phyloP scores from a whole-genome alignment of 306 rosid species.

The Prunus davidiana region DNA sequence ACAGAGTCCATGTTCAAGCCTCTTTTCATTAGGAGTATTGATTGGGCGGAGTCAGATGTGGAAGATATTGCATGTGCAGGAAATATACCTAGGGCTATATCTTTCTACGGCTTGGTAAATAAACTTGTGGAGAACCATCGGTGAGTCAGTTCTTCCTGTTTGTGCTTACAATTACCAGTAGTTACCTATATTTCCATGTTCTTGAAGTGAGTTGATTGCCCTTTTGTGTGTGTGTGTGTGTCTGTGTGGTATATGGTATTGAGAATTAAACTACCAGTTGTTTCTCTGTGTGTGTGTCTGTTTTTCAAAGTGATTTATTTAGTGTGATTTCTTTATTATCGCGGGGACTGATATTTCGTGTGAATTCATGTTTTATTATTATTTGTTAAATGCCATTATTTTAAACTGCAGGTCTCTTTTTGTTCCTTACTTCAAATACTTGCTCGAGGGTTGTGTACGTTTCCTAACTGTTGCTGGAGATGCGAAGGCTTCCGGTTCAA shows the following conservation, averaged over 20 bases:
- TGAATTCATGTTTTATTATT: not conserved
- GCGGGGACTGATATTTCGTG: not conserved
- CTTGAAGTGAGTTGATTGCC: not conserved
- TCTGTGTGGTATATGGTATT: not conserved
- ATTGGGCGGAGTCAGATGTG: conserved; percentile 77
- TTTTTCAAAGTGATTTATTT: conserved; percentile 1
- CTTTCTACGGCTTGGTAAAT: conserved; percentile 79
- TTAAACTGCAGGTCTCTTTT: conserved; percentile 68
- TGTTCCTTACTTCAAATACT: conserved; percentile 89
- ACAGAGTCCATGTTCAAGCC: conserved; percentile 92
- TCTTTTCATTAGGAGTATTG: conserved; percentile 75
- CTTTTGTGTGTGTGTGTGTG: not conserved
- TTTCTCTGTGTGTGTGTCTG: not conserved
- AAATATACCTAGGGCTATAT: conserved; percentile 66
- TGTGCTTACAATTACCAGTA: not conserved
- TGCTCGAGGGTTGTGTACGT: conserved; percentile 66
- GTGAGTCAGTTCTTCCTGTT: conserved; percentile 40
- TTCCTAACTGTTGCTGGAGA: conserved; percentile 58
- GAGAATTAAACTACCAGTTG: not conserved
- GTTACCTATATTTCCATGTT: not conserved
- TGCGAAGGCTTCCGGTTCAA: conserved; percentile 33
- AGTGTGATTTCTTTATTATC: not conserved
- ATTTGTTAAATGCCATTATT: not conserved
- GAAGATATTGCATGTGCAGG: conserved; percentile 43
- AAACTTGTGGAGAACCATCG: conserved; percentile 80